Base-by-base conservation (phyloP, 495 filamentous ascomycete genomes). In the Xylaria palmicola region DNA sequence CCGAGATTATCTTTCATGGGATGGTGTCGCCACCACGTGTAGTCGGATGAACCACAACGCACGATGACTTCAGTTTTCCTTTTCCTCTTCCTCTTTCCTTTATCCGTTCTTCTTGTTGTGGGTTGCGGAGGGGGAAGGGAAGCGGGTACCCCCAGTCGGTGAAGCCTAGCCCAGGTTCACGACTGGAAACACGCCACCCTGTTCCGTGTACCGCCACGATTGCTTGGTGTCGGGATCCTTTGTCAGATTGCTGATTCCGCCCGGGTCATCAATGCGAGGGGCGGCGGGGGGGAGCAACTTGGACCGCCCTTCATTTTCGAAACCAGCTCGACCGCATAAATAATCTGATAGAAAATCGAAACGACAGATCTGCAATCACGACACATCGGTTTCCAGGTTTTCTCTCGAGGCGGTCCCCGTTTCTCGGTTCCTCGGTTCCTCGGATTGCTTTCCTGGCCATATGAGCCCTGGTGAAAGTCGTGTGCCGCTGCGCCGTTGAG, bases 1-100 rank as follows among this genome's bases (percentile, higher is more conserved):
- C 26, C 53, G 24, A 56, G 39, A 44, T 56, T 44, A 19, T 4
- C 26, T 22, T 26, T 32, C 37, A 6, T 6, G 37, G 8, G 39
- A 30, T 32, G 30, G 26, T 43, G 52, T 56, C 22, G 37, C 52
- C 30, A 43, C 52, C 52, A 56, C 52, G 52, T 56, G 52, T 43
- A 30, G 13, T 56, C 26, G 37, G 39, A 17, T 26, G 12, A 10
- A 1, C n/a, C n/a, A 41, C 34, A 34, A 54, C 22, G 36, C 51
- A 40, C 51, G 29, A 54, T 54, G 34, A 39, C 50, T 53, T 40
- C 51, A 40, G 13, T 7, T 41, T 36, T 41, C 39, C 15, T 19
- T 44, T 13, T 20, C 13, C 13, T 8, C 13, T 44, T 13, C 37
- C 22, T 22, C 13, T 6, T 5, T 44, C 17, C 32, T 10, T 34